Evolutionary conservation across 208 protist genomes (phyloP), one percentile per base, ranked within the genome.

Genomic region (Phytomonas sp.): DNA sequence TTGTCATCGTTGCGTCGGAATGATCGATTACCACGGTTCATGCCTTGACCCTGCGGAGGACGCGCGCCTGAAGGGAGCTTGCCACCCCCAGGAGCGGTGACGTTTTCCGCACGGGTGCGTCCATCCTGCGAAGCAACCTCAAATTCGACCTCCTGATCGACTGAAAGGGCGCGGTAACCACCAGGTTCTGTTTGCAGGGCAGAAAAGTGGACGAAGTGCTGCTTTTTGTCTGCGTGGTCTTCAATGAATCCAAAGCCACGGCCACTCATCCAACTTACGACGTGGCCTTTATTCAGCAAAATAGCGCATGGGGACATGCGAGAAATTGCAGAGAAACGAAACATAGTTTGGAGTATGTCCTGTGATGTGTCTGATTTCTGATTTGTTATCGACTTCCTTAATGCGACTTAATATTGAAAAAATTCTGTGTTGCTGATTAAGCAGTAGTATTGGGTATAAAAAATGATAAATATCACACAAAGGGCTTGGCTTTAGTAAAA

Each of bases 121-220:
- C 92, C 92, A 61, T 97, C 88, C 70, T 94, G 81, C 33, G 84
- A 84, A 32, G 83, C 78, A 17, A 95, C 88, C 84, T 97, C 90
- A 61, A 95, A 95, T 79, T 97, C 92, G 6, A 97, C 90, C 69
- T 93, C 86, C 82, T 97, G 90, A 60, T 87, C 92, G 11, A 94
- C 80, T 0, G 82, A 80, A 28, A 96, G 87, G 28, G 88, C 73
- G 74, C 89, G 87, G 73, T 90, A 95, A 68, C 90, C 87, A 64
- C 86, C 88, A 7, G 87, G 79, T 75, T 97, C 92, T n/a, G 85
- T 92, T 82, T 95, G 88, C 26, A 96, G 79, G 29, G 87, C 88
- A 32, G 88, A 93, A 75, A 95, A 96, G 80, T 95, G 92, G 59
- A 97, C 92, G 77, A 97, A 97, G 82, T 95, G 87, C 75, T 96